A percentile compares a stretch with the other conserved stretches of the same genome.
Evolutionary conservation across 2,329 filamentous ascomycete genomes (phyloP).

Genomic region (Pseudonectria buxi): DNA sequence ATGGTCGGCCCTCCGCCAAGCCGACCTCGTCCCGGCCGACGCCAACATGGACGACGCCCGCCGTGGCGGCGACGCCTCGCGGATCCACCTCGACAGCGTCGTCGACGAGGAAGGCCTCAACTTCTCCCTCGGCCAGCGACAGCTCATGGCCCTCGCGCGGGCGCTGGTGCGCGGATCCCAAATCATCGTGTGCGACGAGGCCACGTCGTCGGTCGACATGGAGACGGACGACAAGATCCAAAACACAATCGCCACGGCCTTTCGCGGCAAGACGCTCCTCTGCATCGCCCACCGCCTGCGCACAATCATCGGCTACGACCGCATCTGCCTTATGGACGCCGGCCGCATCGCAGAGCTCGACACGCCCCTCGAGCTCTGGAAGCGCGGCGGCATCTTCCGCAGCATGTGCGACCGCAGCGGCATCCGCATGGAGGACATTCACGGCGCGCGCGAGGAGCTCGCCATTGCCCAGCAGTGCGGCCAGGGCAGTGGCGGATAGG

Average conservation of each 20-base stretch:
- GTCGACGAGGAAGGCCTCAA: constrained; percentile 96
- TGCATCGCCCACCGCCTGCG: constrained; percentile 90
- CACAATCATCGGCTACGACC: constrained; percentile 90
- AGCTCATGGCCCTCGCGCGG: constrained; percentile 88
- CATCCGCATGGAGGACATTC: constrained; percentile 56
- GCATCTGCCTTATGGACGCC: constrained; percentile 93
- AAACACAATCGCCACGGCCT: constrained; percentile 74
- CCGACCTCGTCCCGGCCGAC: constrained; percentile 59
- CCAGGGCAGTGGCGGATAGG: too few relatives aligned
- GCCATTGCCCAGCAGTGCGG: not conserved
- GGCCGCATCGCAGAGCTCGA: constrained; percentile 84
- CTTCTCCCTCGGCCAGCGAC: constrained; percentile 89
- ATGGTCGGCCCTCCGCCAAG: constrained; percentile 71
- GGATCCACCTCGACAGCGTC: constrained; percentile 73
- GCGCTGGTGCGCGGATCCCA: constrained; percentile 80
- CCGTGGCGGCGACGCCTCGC: constrained; percentile 55
- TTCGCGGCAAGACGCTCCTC: constrained; percentile 78
- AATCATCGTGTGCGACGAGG: constrained; percentile 97
- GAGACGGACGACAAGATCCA: constrained; percentile 97
- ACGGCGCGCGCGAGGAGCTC: constrained; percentile 33
- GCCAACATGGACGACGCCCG: constrained; percentile 64
- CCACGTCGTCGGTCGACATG: constrained; percentile 88
- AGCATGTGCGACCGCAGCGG: constrained; percentile 86
- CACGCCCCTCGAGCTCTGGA: constrained; percentile 66
- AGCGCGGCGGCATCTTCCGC: constrained; percentile 70